These are phyloP conservation scores for Pezicula radicicola DNA, from an alignment of 2,329 filamentous ascomycete genomes.

Conservation along the genomic window DNA sequence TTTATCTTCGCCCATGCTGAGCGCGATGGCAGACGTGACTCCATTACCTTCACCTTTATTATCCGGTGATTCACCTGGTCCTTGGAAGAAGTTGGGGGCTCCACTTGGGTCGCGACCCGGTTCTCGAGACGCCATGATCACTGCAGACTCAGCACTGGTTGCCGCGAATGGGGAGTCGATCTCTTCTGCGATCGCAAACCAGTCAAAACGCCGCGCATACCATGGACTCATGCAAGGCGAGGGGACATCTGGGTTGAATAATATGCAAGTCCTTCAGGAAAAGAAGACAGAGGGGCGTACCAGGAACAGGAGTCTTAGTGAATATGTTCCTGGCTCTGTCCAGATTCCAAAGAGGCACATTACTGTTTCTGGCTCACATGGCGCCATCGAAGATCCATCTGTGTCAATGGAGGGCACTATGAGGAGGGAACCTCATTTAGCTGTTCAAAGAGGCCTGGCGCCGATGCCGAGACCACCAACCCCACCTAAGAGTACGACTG, in stretches of 20 bases:
- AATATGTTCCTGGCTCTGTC: constrained; percentile 75
- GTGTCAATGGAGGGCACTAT: constrained; percentile 50
- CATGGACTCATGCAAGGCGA: constrained; percentile 35
- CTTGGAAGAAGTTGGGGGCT: constrained; percentile 55
- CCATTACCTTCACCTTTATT: constrained; percentile 75
- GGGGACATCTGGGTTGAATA: constrained; percentile 15
- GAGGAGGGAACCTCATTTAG: constrained; percentile 79
- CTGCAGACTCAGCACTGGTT: constrained; percentile 45
- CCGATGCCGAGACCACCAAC: constrained; percentile 66
- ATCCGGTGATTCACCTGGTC: constrained; percentile 61
- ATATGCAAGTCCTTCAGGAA: constrained; percentile 18
- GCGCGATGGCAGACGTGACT: constrained; percentile 75
- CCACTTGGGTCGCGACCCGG: constrained; percentile 42
- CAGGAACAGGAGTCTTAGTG: constrained; percentile 82
- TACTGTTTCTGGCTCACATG: constrained; percentile 65
- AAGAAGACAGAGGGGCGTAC: constrained; percentile 43
- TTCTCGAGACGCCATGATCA: constrained; percentile 43
- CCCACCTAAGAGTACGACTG: constrained; percentile 77
- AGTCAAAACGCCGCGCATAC: constrained; percentile 57
- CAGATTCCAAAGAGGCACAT: constrained; percentile 68
- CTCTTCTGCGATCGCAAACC: constrained; percentile 46
- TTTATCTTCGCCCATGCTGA: constrained; percentile 70
- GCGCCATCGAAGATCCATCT: constrained; percentile 38
- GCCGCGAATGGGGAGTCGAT: constrained; percentile 50
- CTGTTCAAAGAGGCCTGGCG: constrained; percentile 72